Base-by-base conservation (phyloP, 2,329 filamentous ascomycete species). In the Phoma herbarum region DNA sequence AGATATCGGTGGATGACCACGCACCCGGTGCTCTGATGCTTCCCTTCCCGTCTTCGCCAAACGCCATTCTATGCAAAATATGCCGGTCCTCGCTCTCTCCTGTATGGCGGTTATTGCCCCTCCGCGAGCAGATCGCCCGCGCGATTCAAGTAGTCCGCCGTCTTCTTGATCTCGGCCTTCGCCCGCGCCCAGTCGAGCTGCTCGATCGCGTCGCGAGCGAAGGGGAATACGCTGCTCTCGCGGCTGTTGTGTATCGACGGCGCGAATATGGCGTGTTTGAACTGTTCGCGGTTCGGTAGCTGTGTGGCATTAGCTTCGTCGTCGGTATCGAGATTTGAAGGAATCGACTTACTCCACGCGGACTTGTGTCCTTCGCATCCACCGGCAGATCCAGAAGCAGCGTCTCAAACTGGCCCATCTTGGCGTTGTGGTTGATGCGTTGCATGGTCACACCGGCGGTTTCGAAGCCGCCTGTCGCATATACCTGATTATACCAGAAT, bases 211-310 rank as follows among this genome's bases (percentile, higher is more conserved):
- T 97, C 93, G 56, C 92, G 85, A 55, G 97, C 90, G n/a, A 89
- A 89, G 0, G 94, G 94, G 79, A 96, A 96, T 61, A 86, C 86
- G 0, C 85, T 85, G 29, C 64, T 62, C 33, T 90, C 85, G 65
- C 89, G 85, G 35, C 85, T 86, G 31, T 88, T 88, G 89, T 92
- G 93, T 2, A 86, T 81, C 70, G 92, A 86, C 0, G 95, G 95
- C 1, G 91, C 94, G 74, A 93, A 96, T 56, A 99, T 80, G 71
- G 96, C 85, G 77, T 97, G 95, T 77, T 96, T 97, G 83, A 93
- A 99, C 78, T 98, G 95, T 5, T 90, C 91, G 64, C 94, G 88
- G 68, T 92, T 92, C 37, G 91, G 91, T 4, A 96, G 85, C 75
- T 77, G 49, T 3, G n/a, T n/a, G n/a, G n/a, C n/a, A n/a, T n/a